Base-by-base conservation (phyloP, 2,329 filamentous ascomycete species). In the Phyllosticta citrichinensis region DNA sequence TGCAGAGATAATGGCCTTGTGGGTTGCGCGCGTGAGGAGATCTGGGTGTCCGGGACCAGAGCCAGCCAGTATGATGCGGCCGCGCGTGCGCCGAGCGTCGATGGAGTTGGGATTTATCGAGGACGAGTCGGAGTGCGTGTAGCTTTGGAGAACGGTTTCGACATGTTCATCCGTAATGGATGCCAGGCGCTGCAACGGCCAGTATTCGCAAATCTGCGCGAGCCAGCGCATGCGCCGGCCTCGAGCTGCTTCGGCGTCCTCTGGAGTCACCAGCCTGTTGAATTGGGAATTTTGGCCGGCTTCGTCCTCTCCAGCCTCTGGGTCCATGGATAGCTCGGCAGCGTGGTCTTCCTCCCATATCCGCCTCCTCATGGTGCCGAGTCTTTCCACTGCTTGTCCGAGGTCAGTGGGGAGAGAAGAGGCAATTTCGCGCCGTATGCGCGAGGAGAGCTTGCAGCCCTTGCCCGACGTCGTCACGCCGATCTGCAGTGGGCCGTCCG, bases 141-240 rank as follows among this genome's bases (percentile, higher is more conserved):
- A 96, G 2, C 88, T 85, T 64, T 82, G 77, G n/a, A 99, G 80
- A 0, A 97, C 84, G 12, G 77, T 73, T 17, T 89, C 84, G 6
- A 97, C 85, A 66, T 97, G 92, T 9, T 82, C 81, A 68, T 96
- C 90, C 3, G 83, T 87, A 64, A 97, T 87, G 51, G 82, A 80
- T 8, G 91, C 91, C 1, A 99, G 82, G 19, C 89, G 84, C 64
- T 86, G 86, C 25, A 99, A 80, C 1, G 94, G 92, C 94, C 94
- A 99, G 76, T 99, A 99, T 77, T 99, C 94, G 80, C 94, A 99
- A 58, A 99, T 91, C 72, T 99, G 94, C 20, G 88, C 85, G 1
- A 99, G 80, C 94, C 94, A 99, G 62, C 94, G 84, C 80, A 96
- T 92, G 57, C 94, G 83, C 63, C 93, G 81, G 22, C 83, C 91